Evolutionary conservation across 2,329 filamentous ascomycete genomes (phyloP).

Genomic region (Didymellaceae sp.): DNA sequence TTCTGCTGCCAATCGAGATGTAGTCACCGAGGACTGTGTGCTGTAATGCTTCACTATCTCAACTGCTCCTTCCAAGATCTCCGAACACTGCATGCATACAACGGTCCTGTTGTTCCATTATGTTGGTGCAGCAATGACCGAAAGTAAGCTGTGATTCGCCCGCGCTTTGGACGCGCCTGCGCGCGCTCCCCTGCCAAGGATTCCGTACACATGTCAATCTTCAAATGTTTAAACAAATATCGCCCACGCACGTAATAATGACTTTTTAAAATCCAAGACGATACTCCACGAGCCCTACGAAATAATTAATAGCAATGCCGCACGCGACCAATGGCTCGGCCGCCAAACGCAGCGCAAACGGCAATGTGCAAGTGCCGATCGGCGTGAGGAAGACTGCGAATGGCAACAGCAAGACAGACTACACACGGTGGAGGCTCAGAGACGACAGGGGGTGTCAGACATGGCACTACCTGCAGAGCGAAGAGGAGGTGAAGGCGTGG

Average conservation of each 20-base stretch:
- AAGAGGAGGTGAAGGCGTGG: slow-evolving; percentile 76
- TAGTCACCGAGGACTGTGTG: too few relatives aligned
- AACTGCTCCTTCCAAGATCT: background rate
- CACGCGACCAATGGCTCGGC: slow-evolving; percentile 31
- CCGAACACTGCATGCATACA: background rate
- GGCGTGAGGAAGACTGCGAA: slow-evolving; percentile 21
- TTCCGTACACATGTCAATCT: slow-evolving; percentile 10
- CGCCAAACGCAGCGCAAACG: slow-evolving; percentile 22
- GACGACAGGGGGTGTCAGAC: slow-evolving; percentile 86
- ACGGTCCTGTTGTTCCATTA: background rate
- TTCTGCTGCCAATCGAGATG: too few relatives aligned
- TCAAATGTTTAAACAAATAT: background rate
- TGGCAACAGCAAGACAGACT: slow-evolving; percentile 69
- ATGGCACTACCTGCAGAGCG: slow-evolving; percentile 85
- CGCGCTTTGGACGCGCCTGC: background rate
- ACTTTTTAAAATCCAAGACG: background rate
- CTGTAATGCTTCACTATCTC: too few relatives aligned
- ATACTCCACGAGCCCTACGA: background rate
- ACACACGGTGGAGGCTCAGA: slow-evolving; percentile 80
- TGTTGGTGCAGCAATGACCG: slow-evolving; percentile 6
- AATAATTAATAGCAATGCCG: slow-evolving; percentile 20
- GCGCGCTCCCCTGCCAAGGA: slow-evolving; percentile 29
- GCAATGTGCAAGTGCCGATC: slow-evolving; percentile 20
- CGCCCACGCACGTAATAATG: slow-evolving; percentile 12
- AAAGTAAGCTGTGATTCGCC: slow-evolving; percentile 11